Base-by-base conservation (phyloP, 2,329 filamentous ascomycete species). In the Ceratocystis harringtonii region DNA sequence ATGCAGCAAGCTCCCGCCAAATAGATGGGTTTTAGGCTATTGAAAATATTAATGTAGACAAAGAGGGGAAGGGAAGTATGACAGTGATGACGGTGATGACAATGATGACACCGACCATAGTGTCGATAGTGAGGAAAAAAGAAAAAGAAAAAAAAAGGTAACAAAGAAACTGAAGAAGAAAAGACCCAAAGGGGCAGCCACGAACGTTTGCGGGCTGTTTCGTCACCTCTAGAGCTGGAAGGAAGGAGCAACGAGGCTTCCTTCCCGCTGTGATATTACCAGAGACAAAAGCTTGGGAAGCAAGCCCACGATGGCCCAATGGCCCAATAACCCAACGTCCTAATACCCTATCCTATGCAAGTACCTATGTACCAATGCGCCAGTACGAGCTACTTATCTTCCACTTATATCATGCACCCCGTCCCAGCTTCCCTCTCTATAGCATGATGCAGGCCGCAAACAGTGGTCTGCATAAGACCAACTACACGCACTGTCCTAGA, bases 201-300 rank as follows among this genome's bases (percentile, higher is more conserved):
- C 22, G 60, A 41, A 45, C 22, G 41, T 30, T 62, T n/a, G 19
- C 19, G 25, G 15, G 25, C 6, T 62, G 22, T 22, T 62, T 32
- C 32, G 55, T 58, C 55, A 36, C 25, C 55, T 58, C 1, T 12
- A 7, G 25, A 58, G 25, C 55, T 30, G 32, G 55, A 32, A 58
- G 28, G 43, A 44, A 62, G 60, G 10, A 45, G 60, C 60, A 43
- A 48, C 22, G 36, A 61, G 43, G 50, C 44, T 64, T 62, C 36
- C 45, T 57, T 57, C 41, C 17, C 30, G 36, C 12, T 15, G 32
- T 50, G 30, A 32, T 36, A 48, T 43, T 63, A 30, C 6, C 44
- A 44, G 60, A 62, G 60, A 62, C 19, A 58, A n/a, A 30, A 15
- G 36, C 36, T 41, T 5, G 36, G 36, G 36, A 12, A 41, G 36